These are phyloP conservation scores for Sisymbrium irio DNA, from an alignment of 345 rosid species.

Conservation along the genomic window DNA sequence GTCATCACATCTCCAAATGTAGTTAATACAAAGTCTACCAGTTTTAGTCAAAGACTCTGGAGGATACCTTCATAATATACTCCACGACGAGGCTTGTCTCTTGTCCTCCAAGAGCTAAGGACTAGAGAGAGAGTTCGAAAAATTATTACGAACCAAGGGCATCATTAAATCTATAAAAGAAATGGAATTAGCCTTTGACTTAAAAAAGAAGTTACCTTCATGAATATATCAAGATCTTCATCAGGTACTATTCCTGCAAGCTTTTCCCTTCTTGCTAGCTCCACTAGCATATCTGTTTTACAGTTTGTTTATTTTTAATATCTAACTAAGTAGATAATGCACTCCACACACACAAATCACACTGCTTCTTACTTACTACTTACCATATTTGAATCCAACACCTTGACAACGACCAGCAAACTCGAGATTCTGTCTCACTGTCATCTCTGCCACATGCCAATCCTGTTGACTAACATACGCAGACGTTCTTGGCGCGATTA, in stretches of 20 bases:
- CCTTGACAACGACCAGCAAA: slow-evolving; percentile 96
- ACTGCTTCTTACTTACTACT: slow-evolving; percentile 26
- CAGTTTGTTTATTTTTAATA: background rate
- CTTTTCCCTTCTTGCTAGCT: slow-evolving; percentile 93
- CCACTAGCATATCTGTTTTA: slow-evolving; percentile 80
- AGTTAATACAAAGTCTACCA: no score
- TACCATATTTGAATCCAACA: slow-evolving; percentile 92
- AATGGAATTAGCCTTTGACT: background rate
- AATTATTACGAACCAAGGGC: background rate
- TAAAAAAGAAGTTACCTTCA: slow-evolving; percentile 62
- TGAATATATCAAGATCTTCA: slow-evolving; percentile 97
- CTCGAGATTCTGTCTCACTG: slow-evolving; percentile 82
- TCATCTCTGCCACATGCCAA: slow-evolving; percentile 95
- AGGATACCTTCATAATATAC: slow-evolving; percentile 90
- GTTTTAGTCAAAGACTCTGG: background rate
- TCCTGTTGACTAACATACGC: slow-evolving; percentile 97
- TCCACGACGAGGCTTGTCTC: slow-evolving; percentile 85
- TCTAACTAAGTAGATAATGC: slow-evolving; percentile 23
- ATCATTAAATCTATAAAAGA: background rate
- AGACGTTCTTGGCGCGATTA: slow-evolving; percentile 85
- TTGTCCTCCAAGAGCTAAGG: slow-evolving; percentile 84
- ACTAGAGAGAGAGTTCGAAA: slow-evolving; percentile 41
- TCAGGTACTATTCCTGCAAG: slow-evolving; percentile 88
- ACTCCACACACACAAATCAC: background rate
- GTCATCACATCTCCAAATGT: background rate